Conservation (phyloP, 2,329 filamentous ascomycete genomes). For the Periconia macrospinosa region DNA sequence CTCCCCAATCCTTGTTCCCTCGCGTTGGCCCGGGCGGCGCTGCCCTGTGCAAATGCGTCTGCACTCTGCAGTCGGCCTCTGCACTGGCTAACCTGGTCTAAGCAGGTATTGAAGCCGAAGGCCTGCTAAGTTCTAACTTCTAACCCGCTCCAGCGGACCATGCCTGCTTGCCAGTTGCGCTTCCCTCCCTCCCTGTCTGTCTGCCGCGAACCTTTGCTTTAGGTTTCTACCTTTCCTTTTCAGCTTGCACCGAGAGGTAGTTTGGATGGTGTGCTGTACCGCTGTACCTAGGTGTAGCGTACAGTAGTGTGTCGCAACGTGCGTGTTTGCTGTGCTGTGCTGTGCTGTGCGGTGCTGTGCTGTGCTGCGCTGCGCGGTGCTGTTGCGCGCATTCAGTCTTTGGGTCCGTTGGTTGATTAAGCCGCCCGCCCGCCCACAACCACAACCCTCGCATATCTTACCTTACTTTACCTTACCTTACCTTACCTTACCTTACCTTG, state of each 20-base stretch:
- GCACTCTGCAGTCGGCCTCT: background rate
- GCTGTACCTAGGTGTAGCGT: no score
- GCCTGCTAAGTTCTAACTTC: background rate
- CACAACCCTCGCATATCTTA: background rate
- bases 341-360: no score
- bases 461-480: background rate
- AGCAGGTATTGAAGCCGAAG: background rate
- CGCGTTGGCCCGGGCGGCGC: background rate
- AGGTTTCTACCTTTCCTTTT: no score
- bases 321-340: no score
- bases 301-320: no score
- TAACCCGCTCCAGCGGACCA: background rate
- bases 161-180: no score
- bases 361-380: no score
- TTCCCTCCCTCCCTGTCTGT: no score
- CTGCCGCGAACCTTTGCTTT: no score
- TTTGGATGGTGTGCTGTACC: no score
- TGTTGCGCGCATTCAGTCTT: background rate
- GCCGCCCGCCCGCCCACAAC: background rate
- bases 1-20: background rate
- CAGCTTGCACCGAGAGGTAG: no score
- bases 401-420: no score
- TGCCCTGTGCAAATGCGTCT: background rate
- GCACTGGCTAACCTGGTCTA: background rate
- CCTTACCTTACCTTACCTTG: background rate